Base-by-base conservation (phyloP, 306 rosid genomes). In the Senna tora region DNA sequence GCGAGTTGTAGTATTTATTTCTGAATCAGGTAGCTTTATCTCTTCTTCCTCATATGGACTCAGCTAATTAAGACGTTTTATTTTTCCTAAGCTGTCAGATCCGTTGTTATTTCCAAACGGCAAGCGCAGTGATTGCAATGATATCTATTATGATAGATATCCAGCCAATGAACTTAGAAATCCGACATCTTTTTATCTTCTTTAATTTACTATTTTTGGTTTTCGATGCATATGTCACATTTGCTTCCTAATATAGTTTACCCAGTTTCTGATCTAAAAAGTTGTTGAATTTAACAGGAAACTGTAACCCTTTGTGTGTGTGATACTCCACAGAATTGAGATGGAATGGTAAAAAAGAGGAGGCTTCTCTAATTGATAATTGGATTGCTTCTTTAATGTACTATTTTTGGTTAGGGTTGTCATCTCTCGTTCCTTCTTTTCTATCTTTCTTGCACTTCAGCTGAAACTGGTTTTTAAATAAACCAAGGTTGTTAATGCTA, bases 11-110 rank as follows among this genome's bases (percentile, higher is more conserved):
- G 7, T 42, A 21, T 34, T 13, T 58, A 41, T 61, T 62, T 49
- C 79, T 74, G 42, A 72, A 79, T 50, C 87, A 83, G 87, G 87
- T 83, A 39, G 25, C 13, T 3, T 73, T 16, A 9, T 32, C 10
- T 16, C 25, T 38, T 36, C 8, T 61, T 36, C 38, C 21, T 15
- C 0, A 1, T 5, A 7, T 2, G 12, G 15, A 3, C 2, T 25
- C 49, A 20, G 63, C 51, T 69, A 13, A 69, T 52, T 63, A 33
- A 46, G 42, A 1, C 16, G 66, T 12, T 60, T 43, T 20, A 47
- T 12, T 60, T 43, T 20, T 39, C 13, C 46, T 34, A 1, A 60
- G 38, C 16, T 28, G 10, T 14, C 55, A 43, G 82, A 80, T 84
- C 80, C 80, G 16, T 79, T 76, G 14, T 50, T 63, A 13, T 20